These are phyloP conservation scores for Amaranthus palmeri DNA, from an alignment of 148 eudicot genomes.

Conservation along the genomic window DNA sequence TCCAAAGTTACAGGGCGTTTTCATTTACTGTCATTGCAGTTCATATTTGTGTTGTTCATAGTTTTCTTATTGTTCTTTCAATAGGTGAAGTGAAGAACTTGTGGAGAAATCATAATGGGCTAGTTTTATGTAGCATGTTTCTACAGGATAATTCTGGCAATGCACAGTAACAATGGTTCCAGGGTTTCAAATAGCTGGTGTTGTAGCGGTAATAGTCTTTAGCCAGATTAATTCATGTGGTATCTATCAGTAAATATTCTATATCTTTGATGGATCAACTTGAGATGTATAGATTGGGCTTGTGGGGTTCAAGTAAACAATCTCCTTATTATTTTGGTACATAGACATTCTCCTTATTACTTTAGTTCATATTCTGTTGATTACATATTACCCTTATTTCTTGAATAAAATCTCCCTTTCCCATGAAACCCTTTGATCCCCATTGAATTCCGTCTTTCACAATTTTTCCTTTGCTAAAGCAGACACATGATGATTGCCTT, in stretches of 20 bases:
- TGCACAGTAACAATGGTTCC: constrained; percentile 20
- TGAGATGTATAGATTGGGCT: background rate
- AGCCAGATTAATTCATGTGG: background rate
- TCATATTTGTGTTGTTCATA: background rate
- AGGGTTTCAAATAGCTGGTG: background rate
- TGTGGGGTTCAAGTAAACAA: background rate
- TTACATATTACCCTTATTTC: background rate
- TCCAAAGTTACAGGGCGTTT: background rate
- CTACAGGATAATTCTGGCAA: constrained; percentile 2
- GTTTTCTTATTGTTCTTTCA: background rate
- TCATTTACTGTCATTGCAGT: background rate
- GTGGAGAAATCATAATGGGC: background rate
- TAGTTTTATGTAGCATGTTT: constrained; percentile 5
- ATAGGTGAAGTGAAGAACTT: background rate
- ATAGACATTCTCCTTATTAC: background rate
- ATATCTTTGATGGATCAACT: background rate
- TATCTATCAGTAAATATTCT: background rate
- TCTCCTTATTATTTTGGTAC: background rate
- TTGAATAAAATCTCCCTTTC: background rate
- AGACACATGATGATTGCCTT: background rate
- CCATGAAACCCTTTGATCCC: background rate
- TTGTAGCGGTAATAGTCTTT: background rate
- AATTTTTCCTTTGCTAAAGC: background rate
- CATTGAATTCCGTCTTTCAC: background rate
- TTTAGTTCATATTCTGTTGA: background rate